Evolutionary conservation across 257 asterid species (phyloP).

Genomic region (Rehmannia glutinosa): DNA sequence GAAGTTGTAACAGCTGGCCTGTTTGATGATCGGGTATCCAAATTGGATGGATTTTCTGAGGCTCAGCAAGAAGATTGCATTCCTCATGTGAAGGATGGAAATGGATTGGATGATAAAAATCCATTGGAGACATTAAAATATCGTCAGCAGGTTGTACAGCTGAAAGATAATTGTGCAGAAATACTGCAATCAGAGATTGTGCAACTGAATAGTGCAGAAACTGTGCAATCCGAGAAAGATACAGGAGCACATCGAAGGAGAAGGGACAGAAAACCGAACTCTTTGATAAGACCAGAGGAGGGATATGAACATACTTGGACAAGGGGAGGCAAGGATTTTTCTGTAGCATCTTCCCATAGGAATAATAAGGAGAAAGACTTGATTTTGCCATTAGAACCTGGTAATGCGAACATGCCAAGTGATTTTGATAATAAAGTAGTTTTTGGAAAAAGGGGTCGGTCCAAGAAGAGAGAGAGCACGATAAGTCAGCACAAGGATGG

Average conservation of each 20-base stretch:
- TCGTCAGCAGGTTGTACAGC: no score
- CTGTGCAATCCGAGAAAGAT: slow-evolving; percentile 15
- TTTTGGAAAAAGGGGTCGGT: slow-evolving; percentile 17
- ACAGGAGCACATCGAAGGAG: slow-evolving; percentile 11
- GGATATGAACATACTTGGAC: slow-evolving; percentile 20
- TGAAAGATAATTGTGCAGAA: not conserved
- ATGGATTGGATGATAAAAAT: slow-evolving; percentile 12
- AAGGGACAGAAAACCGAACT: slow-evolving; percentile 30
- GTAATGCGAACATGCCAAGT: not conserved
- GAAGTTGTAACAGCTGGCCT: slow-evolving; percentile 3
- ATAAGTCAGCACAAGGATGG: no score
- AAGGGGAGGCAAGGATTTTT: not conserved
- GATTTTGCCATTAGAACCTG: slow-evolving; percentile 8
- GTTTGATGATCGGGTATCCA: slow-evolving; percentile 6
- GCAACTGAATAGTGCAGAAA: not conserved
- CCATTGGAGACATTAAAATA: no score
- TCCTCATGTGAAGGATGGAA: not conserved
- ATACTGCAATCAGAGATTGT: not conserved
- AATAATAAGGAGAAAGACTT: slow-evolving; percentile 14
- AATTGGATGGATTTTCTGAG: not conserved
- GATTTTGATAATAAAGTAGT: slow-evolving; percentile 15
- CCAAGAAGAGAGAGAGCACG: slow-evolving; percentile 18
- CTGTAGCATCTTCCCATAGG: slow-evolving; percentile 12
- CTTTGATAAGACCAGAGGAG: slow-evolving; percentile 28
- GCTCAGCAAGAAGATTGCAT: not conserved